Conservation (phyloP, 345 rosid genomes). For the Eucalyptus erythrocorys region DNA sequence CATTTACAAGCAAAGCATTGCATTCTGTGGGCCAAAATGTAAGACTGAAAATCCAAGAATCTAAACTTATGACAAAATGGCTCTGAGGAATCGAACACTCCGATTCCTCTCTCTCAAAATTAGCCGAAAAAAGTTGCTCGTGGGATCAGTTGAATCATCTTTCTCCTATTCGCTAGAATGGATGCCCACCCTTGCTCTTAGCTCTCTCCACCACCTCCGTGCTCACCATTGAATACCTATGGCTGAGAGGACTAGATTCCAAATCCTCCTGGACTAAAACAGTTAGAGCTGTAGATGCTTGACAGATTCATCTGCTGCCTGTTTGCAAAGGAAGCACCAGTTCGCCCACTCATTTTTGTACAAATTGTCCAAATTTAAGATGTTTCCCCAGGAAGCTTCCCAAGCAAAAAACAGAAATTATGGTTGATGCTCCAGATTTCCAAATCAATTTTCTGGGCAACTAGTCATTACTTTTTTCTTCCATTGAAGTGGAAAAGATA, state of each 20-base stretch:
- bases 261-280: neutral
- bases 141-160: neutral
- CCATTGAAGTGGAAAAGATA: neutral
- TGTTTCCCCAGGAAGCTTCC: neutral
- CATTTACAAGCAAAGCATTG: neutral
- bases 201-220: neutral
- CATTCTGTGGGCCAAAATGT: neutral
- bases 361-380: neutral
- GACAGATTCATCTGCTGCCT: neutral
- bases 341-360: neutral
- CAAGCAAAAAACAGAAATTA: neutral
- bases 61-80: neutral
- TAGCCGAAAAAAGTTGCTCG: neutral
- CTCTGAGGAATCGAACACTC: neutral
- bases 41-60: neutral
- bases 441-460: neutral
- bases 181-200: neutral
- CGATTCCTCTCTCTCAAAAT: neutral
- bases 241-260: neutral
- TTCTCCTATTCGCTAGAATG: neutral
- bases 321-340: neutral
- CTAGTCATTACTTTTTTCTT: neutral
- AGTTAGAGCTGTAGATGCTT: neutral
- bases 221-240: neutral
- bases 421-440: neutral